Percentiles rank a stretch among this genome's conserved stretches.
phyloP scores from a whole-genome alignment of 2,329 filamentous ascomycete genomes.

The Coniella vitis region DNA sequence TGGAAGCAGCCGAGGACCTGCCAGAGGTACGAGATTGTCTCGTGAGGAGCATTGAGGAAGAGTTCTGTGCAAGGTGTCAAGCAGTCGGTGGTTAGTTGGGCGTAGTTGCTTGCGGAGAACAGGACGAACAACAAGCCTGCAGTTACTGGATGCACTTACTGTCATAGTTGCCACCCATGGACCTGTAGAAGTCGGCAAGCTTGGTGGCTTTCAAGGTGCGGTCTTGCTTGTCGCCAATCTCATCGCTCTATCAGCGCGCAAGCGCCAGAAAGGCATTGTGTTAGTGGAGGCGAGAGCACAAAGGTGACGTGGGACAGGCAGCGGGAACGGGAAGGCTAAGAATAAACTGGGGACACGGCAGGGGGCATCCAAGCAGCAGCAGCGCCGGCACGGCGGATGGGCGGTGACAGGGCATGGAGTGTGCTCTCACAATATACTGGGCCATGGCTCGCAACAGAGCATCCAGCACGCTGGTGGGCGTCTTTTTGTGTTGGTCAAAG shows the following conservation, averaged over 20 bases:
- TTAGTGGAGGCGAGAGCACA: neutral
- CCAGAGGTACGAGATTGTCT: slow-evolving; percentile 85
- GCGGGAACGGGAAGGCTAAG: no score
- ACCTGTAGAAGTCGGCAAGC: slow-evolving; percentile 69
- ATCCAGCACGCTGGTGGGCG: slow-evolving; percentile 59
- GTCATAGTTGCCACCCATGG: slow-evolving; percentile 70
- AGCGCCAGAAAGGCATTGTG: slow-evolving; percentile 11
- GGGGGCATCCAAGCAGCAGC: neutral
- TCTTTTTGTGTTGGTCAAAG: slow-evolving; percentile 57
- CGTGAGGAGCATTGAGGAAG: slow-evolving; percentile 67
- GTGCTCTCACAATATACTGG: slow-evolving; percentile 57
- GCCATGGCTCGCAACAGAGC: slow-evolving; percentile 63
- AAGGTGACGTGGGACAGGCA: no score
- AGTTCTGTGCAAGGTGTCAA: slow-evolving; percentile 43
- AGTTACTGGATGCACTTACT: slow-evolving; percentile 27
- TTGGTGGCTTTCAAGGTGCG: slow-evolving; percentile 57
- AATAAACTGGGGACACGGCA: neutral
- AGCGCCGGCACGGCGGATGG: no score
- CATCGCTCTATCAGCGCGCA: slow-evolving; percentile 39
- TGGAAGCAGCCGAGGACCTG: slow-evolving; percentile 87
- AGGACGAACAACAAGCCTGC: neutral
- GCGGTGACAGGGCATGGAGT: slow-evolving; percentile 1
- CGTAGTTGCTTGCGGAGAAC: neutral
- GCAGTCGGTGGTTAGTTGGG: slow-evolving; percentile 4
- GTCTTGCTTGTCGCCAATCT: slow-evolving; percentile 52